These are phyloP conservation scores for Eragrostis curvula DNA, from an alignment of 176 grass and related monocot species.

Conservation along the genomic window DNA sequence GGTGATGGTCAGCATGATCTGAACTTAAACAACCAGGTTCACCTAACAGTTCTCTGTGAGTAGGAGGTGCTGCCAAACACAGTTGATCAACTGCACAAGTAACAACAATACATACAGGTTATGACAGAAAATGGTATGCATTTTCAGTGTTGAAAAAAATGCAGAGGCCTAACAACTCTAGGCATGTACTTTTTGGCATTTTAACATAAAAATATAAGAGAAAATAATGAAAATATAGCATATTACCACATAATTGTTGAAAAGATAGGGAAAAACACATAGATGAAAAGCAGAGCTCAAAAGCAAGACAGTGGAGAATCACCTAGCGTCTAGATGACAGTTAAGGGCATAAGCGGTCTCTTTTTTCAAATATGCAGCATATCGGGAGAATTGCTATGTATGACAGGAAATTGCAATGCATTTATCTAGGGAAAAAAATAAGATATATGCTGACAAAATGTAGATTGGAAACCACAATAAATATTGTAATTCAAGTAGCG, in stretches of 20 bases:
- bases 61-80: slow-evolving; percentile 36
- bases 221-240: too few relatives aligned
- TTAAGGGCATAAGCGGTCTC: too few relatives aligned
- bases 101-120: neutral
- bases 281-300: too few relatives aligned
- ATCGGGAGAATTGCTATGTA: neutral
- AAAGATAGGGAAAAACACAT: too few relatives aligned
- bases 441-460: neutral
- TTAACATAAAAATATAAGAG: too few relatives aligned
- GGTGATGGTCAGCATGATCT: neutral
- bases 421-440: neutral
- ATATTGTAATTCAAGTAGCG: slow-evolving; percentile 1
- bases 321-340: too few relatives aligned
- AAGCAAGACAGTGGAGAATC: too few relatives aligned
- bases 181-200: too few relatives aligned
- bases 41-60: slow-evolving; percentile 9
- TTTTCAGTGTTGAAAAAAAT: neutral
- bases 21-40: neutral
- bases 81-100: slow-evolving; percentile 36
- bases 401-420: slow-evolving; percentile 1
- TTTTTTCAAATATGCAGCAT: neutral
- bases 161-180: too few relatives aligned
- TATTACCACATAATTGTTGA: too few relatives aligned
- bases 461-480: slow-evolving; percentile 2
- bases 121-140: slow-evolving; percentile 11